Conservation (phyloP, 1,139 yeast genomes). For the Kodamaea alishanica region DNA sequence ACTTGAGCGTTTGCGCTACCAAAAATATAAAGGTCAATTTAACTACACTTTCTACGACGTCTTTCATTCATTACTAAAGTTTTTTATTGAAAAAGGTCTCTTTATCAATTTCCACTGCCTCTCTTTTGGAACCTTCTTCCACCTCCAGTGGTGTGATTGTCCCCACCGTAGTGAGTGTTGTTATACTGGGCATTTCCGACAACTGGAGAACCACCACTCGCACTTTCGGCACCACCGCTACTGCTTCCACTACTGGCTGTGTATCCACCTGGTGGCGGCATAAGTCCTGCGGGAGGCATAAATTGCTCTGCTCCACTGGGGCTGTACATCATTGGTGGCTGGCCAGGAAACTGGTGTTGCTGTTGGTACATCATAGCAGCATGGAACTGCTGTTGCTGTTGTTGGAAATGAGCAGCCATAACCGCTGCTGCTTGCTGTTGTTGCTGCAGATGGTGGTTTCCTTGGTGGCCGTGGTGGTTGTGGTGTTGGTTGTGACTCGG, state of each 20-base stretch:
- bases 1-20: background rate
- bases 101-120: constrained; percentile 1
- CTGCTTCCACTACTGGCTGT: constrained; percentile 28
- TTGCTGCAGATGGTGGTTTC: constrained; percentile 19
- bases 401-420: constrained; percentile 29
- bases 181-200: constrained; percentile 19
- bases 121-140: constrained; percentile 15
- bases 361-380: constrained; percentile 41
- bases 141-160: constrained; percentile 10
- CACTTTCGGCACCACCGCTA: constrained; percentile 17
- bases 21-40: background rate
- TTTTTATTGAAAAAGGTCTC: background rate
- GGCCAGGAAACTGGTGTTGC: constrained; percentile 32
- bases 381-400: constrained; percentile 37
- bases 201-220: constrained; percentile 28
- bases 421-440: constrained; percentile 21
- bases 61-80: background rate
- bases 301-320: constrained; percentile 34
- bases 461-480: constrained; percentile 21
- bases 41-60: background rate
- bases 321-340: constrained; percentile 32
- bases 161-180: constrained; percentile 8
- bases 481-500: constrained; percentile 18
- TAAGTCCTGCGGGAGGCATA: constrained; percentile 32
- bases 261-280: constrained; percentile 39